Evolutionary conservation across 257 asterid species (phyloP), one percentile per base, ranked within the genome.

Genomic region (Cordia subcordata): DNA sequence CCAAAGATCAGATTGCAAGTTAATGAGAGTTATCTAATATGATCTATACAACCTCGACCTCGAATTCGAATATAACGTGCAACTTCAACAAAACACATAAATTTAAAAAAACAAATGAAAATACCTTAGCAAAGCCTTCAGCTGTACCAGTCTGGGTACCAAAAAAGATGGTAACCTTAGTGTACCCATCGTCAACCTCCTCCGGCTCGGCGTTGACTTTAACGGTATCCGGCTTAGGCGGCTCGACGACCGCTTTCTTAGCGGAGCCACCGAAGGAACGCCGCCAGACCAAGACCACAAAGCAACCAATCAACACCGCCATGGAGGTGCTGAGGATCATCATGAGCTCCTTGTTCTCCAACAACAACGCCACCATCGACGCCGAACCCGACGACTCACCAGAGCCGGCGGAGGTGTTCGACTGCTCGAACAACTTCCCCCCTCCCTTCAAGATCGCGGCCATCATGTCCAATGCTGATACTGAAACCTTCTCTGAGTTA

Each of bases 61-160:
- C n/a, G n/a, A n/a, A n/a, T 39, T 17, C 17, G 45, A 35, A 35
- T 61, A 56, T 27, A 27, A 27, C 35, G 35, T 27, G 35, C 35
- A 27, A 27, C 35, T 27, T 27, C 35, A 27, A 27, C 35, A 27
- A 27, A n/a, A n/a, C n/a, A n/a, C n/a, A n/a, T n/a, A n/a, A n/a
- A n/a, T 46, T 46, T 39, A 39, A 39, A 42, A 1, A 10, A 10
- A 42, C 12, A 42, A 42, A 10, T 8, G 16, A 35, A 45, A 38
- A 21, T 53, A 88, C 99, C 97, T 93, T 93, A 14, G 97, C 99
- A 68, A 89, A 93, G 63, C 99, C 96, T 72, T 93, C 99, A 40
- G 99, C 99, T 15, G 99, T 93, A 54, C 99, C 97, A 49, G 97
- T 93, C 76, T 93, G 97, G 5, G 99, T 93, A 8, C 99, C 99